Evolutionary conservation across 2,329 filamentous ascomycete genomes (phyloP), one percentile per base, ranked within the genome.

Genomic region (Fusarium devonianum): DNA sequence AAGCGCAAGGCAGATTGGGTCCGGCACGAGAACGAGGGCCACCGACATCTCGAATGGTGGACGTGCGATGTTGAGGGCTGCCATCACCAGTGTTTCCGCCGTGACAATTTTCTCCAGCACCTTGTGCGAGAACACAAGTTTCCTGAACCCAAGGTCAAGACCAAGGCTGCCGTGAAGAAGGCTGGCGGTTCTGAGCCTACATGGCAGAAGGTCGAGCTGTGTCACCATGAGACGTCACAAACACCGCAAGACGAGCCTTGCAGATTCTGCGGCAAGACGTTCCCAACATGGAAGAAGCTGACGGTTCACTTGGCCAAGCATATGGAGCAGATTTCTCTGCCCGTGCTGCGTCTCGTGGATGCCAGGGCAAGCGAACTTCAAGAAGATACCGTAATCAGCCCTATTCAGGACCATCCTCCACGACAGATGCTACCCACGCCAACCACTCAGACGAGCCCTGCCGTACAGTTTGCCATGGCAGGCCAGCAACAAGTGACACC

Each of bases 1-100:
- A 96, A 96, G 73, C 84, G 92, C 36, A 97, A 96, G 72, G 92
- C 92, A 11, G 92, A 97, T 68, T 97, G 92, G 92, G 91, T 96
- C 16, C 84, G 92, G 21, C 92, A 97, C 65, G 92, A 96, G 69
- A 96, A 93, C 62, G 92, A 97, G 71, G 86, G 89, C 18, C 92
- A 97, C 68, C 84, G 92, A 17, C 90, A 95, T 57, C 76, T 96
- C 3, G 92, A 96, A 66, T 94, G 90, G 86, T 97, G 92, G 92
- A 86, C 82, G 5, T 97, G 92, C 67, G 85, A 89, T 53, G 82
- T 92, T 14, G 82, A 86, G 4, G 91, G 93, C 56, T 96, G 92
- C 70, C 80, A 78, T 7, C 92, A 96, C 68, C 83, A 79, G 4
- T 96, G 92, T 74, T 95, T 87, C 69, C 85, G 92, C 21, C 90